Percentiles rank a stretch among this genome's conserved stretches.
phyloP scores from a whole-genome alignment of 139 green algal genomes.

The Asterochloris sp. region DNA sequence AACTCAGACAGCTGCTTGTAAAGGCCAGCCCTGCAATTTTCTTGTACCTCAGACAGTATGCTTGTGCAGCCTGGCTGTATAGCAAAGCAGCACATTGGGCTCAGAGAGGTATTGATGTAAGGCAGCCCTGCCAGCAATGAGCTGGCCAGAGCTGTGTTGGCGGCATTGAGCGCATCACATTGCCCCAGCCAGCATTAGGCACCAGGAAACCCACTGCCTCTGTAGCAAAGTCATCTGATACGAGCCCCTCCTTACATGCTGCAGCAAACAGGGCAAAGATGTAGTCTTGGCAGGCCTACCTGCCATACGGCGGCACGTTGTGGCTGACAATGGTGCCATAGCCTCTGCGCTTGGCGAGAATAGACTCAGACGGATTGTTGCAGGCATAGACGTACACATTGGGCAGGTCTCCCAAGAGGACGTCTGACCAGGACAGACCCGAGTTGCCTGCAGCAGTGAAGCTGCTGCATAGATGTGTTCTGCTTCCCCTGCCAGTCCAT shows the following conservation, averaged over 20 bases:
- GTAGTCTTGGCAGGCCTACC: neutral
- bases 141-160: neutral
- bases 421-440: slow-evolving; percentile 73
- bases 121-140: neutral
- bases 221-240: too few relatives aligned
- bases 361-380: slow-evolving; percentile 93
- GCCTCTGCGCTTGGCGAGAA: slow-evolving; percentile 93
- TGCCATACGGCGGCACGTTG: slow-evolving; percentile 96
- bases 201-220: too few relatives aligned
- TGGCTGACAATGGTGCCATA: slow-evolving; percentile 95
- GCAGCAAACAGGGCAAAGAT: too few relatives aligned
- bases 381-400: slow-evolving; percentile 94
- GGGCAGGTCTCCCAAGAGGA: slow-evolving; percentile 80
- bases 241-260: too few relatives aligned
- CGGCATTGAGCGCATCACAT: neutral
- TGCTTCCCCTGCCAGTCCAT: too few relatives aligned
- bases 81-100: neutral
- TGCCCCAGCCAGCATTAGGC: neutral
- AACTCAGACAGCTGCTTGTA: slow-evolving; percentile 94
- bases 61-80: too few relatives aligned
- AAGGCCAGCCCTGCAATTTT: slow-evolving; percentile 62
- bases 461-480: neutral
- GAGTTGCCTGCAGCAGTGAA: slow-evolving; percentile 61
- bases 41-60: too few relatives aligned
- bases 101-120: neutral